A percentile compares a stretch with the other conserved stretches of the same genome.
These are phyloP conservation scores for Solanum pennellii DNA, from an alignment of 257 asterid species.

Conservation along the genomic window DNA sequence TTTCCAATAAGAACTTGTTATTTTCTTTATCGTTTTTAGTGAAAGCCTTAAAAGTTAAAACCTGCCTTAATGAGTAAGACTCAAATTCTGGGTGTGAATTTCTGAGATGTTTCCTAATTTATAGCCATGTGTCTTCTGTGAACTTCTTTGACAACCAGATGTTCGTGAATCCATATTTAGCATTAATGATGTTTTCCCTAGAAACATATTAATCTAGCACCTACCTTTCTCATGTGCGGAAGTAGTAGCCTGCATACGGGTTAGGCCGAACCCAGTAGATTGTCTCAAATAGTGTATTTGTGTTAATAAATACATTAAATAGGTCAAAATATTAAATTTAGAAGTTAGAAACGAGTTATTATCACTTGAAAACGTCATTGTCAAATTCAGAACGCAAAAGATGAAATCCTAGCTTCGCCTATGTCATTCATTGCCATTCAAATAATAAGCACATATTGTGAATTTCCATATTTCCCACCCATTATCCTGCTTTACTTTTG, in stretches of 20 bases:
- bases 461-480: not conserved
- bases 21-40: not conserved
- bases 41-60: not conserved
- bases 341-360: not conserved
- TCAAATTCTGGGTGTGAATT: not conserved
- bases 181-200: not conserved
- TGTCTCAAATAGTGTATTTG: not conserved
- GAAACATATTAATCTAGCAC: not conserved
- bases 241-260: not conserved
- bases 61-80: not conserved
- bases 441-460: not conserved
- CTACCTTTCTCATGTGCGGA: not conserved
- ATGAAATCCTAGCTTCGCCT: not conserved
- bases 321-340: too few relatives aligned
- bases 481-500: not conserved
- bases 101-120: not conserved
- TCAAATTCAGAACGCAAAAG: not conserved
- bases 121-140: not conserved
- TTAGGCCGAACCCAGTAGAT: not conserved
- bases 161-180: not conserved
- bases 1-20: not conserved
- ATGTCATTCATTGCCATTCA: not conserved
- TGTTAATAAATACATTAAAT: not conserved
- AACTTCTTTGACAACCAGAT: not conserved
- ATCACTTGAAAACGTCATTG: not conserved